Evolutionary conservation across 164 flowering plant genomes (phyloP).

Genomic region (Stephania cephalantha): DNA sequence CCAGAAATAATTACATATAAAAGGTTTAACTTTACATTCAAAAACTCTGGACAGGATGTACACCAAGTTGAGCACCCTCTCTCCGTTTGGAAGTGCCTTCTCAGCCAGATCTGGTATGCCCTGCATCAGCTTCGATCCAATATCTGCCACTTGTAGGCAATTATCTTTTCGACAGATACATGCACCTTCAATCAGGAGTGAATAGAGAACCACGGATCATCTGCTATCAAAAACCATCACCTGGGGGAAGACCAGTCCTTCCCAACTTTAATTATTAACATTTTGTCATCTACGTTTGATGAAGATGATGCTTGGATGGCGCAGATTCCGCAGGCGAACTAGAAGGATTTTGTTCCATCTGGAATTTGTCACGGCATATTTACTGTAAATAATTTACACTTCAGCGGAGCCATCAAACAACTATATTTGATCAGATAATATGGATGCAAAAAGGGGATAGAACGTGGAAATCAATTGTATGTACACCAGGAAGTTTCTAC

Average conservation of each 20-base stretch:
- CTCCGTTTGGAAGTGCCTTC: not conserved
- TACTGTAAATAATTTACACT: not conserved
- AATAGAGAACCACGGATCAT: not conserved
- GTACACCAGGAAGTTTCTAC: too few relatives aligned
- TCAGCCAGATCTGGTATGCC: not conserved
- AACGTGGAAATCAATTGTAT: not conserved
- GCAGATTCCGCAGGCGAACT: not conserved
- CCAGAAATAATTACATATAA: not conserved
- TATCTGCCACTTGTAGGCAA: not conserved
- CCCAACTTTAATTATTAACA: not conserved
- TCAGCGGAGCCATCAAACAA: not conserved
- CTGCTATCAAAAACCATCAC: not conserved
- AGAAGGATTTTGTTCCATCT: not conserved
- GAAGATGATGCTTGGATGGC: not conserved
- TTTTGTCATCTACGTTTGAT: not conserved
- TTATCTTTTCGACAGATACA: not conserved
- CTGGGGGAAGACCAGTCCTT: not conserved
- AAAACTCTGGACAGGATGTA: not conserved
- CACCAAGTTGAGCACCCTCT: not conserved
- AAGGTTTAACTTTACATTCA: not conserved
- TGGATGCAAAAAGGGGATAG: not conserved
- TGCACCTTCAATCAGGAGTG: not conserved
- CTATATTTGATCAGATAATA: not conserved
- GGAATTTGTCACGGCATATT: not conserved
- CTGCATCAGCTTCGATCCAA: not conserved